A percentile compares a stretch with the other conserved stretches of the same genome.
Evolutionary conservation across 371 early-diverging fungal genomes (phyloP).

Genomic region (Mortierella sp.): DNA sequence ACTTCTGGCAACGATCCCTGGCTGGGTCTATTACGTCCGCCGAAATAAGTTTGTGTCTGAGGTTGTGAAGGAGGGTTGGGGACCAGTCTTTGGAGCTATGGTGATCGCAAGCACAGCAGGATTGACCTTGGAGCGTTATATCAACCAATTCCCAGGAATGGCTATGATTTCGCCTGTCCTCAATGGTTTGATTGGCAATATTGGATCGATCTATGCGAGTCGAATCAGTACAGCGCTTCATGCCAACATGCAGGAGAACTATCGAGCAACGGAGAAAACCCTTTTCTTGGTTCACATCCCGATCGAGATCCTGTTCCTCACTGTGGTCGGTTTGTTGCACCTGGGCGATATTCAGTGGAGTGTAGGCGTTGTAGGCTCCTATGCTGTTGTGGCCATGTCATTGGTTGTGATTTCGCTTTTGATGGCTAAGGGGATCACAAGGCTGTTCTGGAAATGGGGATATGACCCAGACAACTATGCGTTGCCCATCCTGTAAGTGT

Average conservation of each 20-base stretch:
- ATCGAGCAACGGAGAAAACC: constrained; percentile 61
- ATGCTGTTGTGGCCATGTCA: constrained; percentile 41
- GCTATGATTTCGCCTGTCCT: constrained; percentile 75
- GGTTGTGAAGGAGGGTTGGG: constrained; percentile 74
- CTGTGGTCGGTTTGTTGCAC: constrained; percentile 60
- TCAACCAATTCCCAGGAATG: constrained; percentile 72
- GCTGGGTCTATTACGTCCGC: constrained; percentile 63
- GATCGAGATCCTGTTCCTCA: constrained; percentile 69
- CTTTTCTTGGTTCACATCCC: constrained; percentile 74
- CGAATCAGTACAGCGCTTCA: constrained; percentile 81
- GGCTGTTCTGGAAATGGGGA: constrained; percentile 69
- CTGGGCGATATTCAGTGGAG: constrained; percentile 53
- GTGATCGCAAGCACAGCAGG: constrained; percentile 79
- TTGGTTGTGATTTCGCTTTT: constrained; percentile 52
- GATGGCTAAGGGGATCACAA: constrained; percentile 65
- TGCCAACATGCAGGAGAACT: constrained; percentile 56
- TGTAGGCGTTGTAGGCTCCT: constrained; percentile 27
- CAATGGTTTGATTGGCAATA: constrained; percentile 76
- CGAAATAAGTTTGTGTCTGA: constrained; percentile 65
- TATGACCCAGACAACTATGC: constrained; percentile 85
- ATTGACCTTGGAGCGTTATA: constrained; percentile 73
- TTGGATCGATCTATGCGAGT: constrained; percentile 81
- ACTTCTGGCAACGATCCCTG: constrained; percentile 56
- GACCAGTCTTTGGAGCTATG: constrained; percentile 76
- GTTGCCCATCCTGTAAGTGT: constrained; percentile 72